Base-by-base conservation (phyloP, 1,139 yeast species). In the Kluyveromyces marxianus region DNA sequence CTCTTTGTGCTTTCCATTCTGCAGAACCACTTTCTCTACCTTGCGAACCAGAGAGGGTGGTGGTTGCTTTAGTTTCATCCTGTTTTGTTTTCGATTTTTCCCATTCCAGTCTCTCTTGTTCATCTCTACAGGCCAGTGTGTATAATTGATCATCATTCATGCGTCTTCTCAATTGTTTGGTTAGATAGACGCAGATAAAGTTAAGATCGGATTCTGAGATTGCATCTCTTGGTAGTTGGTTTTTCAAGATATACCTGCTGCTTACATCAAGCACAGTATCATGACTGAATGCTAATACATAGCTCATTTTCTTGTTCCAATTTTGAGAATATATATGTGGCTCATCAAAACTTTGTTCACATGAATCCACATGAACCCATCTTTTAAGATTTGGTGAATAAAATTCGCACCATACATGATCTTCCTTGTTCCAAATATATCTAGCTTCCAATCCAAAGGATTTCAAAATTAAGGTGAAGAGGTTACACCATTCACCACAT, bases 401-500 rank as follows among this genome's bases (percentile, higher is more conserved):
- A 54, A 84, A 83, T 60, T 90, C 98, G 57, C 95, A 83, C 98
- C 97, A 90, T 0, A 87, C 97, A 62, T 90, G 98, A 59, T 90
- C 97, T 60, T 90, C 98, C 4, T 76, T 70, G 62, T 89, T 89
- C 95, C 95, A 86, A 2, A 89, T 71, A 59, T 83, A 89, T 46
- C 98, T 67, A 0, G 75, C 71, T 35, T 76, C 69, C 5, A 80
- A 67, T 1, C 84, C 88, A 35, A 89, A 66, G 0, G 95, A 80
- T 37, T 80, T 72, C 48, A 90, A 67, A 3, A 89, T 66, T 37
- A 88, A 68, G 45, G 86, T 74, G 59, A 90, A 89, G 52, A 94
- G 77, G 57, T 86, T 85, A 47, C 90, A 94, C 95, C 95, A 90
- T 63, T 90, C 98, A 2, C 98, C 98, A 66, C 98, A 90, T 40